Percentiles rank a stretch among this genome's conserved stretches.
Conservation (phyloP, 768 basidiomycete genomes). For the Rhodotorula taiwanensis region DNA sequence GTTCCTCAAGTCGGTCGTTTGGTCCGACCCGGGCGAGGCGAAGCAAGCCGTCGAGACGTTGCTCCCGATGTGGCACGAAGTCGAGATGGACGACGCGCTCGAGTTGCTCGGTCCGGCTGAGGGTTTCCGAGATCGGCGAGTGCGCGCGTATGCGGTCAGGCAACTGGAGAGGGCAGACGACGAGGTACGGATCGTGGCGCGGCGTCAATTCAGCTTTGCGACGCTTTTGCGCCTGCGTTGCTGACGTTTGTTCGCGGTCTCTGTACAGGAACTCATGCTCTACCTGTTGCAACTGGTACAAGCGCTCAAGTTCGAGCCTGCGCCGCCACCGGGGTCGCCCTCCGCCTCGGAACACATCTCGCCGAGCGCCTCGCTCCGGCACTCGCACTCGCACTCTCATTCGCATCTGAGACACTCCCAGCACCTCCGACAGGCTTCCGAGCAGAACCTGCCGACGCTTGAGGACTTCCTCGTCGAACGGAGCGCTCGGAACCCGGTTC, state of each 20-base stretch:
- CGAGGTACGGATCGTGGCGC: conserved; percentile 68
- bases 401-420: conserved; percentile 19
- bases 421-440: conserved; percentile 49
- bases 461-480: conserved; percentile 84
- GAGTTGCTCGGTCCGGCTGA: conserved; percentile 86
- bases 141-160: conserved; percentile 86
- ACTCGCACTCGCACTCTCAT: conserved; percentile 13
- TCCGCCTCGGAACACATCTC: conserved; percentile 27
- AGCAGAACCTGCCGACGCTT: conserved; percentile 66
- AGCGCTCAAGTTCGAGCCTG: conserved; percentile 81
- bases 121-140: conserved; percentile 63
- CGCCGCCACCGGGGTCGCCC: conserved; percentile 53
- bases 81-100: conserved; percentile 92
- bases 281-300: conserved; percentile 95
- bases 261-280: conserved; percentile 71
- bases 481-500: conserved; percentile 69
- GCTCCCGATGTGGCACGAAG: conserved; percentile 91
- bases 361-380: conserved; percentile 49
- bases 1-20: conserved; percentile 94
- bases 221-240: neutral
- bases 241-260: neutral
- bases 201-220: too few relatives aligned
- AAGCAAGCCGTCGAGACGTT: conserved; percentile 96
- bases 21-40: conserved; percentile 91
- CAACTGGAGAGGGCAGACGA: conserved; percentile 88